Percentiles rank a stretch among this genome's conserved stretches.
Evolutionary conservation across 2,329 filamentous ascomycete species (phyloP).

Genomic region (Arthroderma sp.): DNA sequence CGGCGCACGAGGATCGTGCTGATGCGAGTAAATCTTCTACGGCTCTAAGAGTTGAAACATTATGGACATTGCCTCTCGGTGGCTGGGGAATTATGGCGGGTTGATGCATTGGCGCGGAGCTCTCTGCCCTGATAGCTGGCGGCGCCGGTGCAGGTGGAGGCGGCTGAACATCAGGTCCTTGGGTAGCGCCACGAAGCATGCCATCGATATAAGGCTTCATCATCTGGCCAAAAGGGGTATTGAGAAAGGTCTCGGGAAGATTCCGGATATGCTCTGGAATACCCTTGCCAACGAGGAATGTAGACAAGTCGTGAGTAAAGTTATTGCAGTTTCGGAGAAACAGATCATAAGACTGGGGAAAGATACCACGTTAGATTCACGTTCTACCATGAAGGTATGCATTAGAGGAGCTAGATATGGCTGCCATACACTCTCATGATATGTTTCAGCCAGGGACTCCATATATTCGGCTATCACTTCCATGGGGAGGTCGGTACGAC

Average conservation of each 20-base stretch:
- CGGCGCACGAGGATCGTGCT: conserved; percentile 56
- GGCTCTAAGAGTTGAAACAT: conserved; percentile 47
- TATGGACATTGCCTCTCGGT: conserved; percentile 43
- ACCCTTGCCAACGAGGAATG: conserved; percentile 75
- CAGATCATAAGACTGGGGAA: conserved; percentile 65
- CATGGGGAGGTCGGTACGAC: conserved; percentile 63
- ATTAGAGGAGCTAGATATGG: not conserved
- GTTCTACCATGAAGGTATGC: not conserved
- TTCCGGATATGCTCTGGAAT: conserved; percentile 80
- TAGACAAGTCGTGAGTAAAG: conserved; percentile 84
- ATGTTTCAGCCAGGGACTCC: conserved; percentile 68
- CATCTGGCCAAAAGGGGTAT: conserved; percentile 81
- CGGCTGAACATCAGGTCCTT: conserved; percentile 37
- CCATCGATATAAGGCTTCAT: conserved; percentile 62
- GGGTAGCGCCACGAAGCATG: conserved; percentile 51
- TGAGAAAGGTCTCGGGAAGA: conserved; percentile 72
- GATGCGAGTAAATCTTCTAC: conserved; percentile 49
- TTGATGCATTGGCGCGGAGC: conserved; percentile 13
- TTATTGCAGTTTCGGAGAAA: conserved; percentile 95
- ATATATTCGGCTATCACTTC: conserved; percentile 80
- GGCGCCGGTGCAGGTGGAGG: conserved; percentile 9
- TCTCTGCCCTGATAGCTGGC: conserved; percentile 10
- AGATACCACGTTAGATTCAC: not conserved
- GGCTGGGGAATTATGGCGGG: conserved; percentile 14
- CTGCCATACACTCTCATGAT: conserved; percentile 59